These are phyloP conservation scores for Zymoseptoria pseudotritici DNA, from an alignment of 2,329 filamentous ascomycete species.

Conservation along the genomic window DNA sequence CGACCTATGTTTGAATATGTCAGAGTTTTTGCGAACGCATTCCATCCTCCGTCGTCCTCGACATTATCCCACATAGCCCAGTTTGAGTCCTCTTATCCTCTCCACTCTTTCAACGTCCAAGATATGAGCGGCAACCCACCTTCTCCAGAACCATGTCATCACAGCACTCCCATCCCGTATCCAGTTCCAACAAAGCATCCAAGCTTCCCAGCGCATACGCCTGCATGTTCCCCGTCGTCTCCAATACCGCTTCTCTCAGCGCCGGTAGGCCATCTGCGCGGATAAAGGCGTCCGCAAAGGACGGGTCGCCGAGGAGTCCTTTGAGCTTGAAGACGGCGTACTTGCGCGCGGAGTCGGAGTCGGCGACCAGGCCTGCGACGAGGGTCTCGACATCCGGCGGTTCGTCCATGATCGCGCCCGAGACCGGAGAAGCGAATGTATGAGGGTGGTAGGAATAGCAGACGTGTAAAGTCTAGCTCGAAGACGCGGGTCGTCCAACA, in stretches of 20 bases:
- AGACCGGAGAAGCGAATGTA: not conserved
- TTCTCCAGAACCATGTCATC: conserved; percentile 63
- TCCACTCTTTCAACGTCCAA: conserved; percentile 72
- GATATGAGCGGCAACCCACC: conserved; percentile 37
- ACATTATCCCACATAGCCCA: conserved; percentile 28
- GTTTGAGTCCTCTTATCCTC: conserved; percentile 58
- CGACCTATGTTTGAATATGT: conserved; percentile 47
- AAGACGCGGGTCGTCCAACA: not conserved
- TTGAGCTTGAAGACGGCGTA: conserved; percentile 99
- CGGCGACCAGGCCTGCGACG: conserved; percentile 51
- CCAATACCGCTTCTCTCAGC: conserved; percentile 74
- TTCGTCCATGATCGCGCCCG: conserved; percentile 21
- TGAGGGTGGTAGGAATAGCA: not conserved
- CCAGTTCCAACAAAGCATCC: conserved; percentile 80
- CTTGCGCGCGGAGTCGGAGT: conserved; percentile 86
- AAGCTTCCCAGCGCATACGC: conserved; percentile 91
- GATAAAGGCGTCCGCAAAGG: conserved; percentile 95
- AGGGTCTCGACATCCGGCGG: conserved; percentile 27
- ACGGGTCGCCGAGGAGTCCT: conserved; percentile 86
- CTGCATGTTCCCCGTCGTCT: conserved; percentile 82
- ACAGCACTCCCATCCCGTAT: conserved; percentile 94
- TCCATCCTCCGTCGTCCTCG: not conserved
- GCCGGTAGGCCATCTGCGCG: conserved; percentile 76
- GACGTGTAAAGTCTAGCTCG: not conserved
- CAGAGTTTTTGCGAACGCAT: not conserved